Base-by-base conservation (phyloP, 352 stramenopile genomes). In the Phytophthora melonis region DNA sequence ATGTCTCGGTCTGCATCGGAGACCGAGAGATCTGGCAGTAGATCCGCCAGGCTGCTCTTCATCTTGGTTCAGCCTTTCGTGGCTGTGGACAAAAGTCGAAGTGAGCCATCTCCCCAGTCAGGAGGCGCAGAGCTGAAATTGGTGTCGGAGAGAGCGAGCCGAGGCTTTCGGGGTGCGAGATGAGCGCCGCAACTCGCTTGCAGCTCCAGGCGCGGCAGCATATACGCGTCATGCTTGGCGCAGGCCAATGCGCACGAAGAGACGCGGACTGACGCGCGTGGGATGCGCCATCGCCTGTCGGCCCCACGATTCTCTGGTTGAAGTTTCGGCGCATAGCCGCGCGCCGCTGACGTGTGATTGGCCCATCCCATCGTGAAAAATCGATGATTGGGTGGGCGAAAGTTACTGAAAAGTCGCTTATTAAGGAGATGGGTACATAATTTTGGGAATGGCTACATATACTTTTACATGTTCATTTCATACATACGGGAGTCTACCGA, bases 1-100 rank as follows among this genome's bases (percentile, higher is more conserved):
- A 78, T 61, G 1, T 60, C 53, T 45, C 39, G 60, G 34, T 74
- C 67, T 13, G 53, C 52, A 58, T 64, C 32, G 32, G 67, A 74
- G 16, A 74, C 67, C 25, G 67, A 19, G 25, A 74, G 32, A 1
- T 70, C 60, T 4, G 67, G 60, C 9, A 74, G 60, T 5, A 61
- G n/a, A 47, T 65, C 32, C 21, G 43, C 30, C 8, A 74, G 21
- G 3, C 30, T 50, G 16, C n/a, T 65, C 59, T 49, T 32, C 56
- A 56, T 70, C 53, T 7, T 32, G 5, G 57, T 7, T 10, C 16
- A 56, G 65, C 57, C 34, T 67, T 61, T 54, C 36, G 58, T 19
- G 58, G 32, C 47, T 9, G 18, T 1, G 16, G 7, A 43, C 16
- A 8, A 56, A 67, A 61, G 18, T 41, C 25, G 7, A 72, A 68